Evolutionary conservation across 2,329 filamentous ascomycete genomes (phyloP).

Genomic region (Beauveria asiatica): DNA sequence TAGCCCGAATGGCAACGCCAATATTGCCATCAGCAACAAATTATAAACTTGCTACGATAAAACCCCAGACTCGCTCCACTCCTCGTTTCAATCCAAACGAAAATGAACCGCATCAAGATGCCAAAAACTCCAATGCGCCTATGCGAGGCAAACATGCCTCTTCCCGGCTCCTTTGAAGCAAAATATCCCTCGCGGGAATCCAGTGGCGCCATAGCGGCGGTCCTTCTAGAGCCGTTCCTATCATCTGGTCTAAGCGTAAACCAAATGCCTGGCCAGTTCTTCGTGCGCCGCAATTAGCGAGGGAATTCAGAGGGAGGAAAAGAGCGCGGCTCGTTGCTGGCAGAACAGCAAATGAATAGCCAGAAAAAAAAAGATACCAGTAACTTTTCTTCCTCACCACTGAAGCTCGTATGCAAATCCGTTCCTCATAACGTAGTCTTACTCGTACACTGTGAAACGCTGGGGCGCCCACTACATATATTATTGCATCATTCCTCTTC

Average conservation of each 20-base stretch:
- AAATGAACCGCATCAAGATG: slow-evolving; percentile 1
- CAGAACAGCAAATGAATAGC: background rate
- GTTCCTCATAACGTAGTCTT: slow-evolving; percentile 8
- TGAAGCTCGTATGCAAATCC: slow-evolving; percentile 6
- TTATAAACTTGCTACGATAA: slow-evolving; percentile 4
- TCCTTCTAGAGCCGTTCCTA: background rate
- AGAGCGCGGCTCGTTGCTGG: background rate
- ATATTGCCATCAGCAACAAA: slow-evolving; percentile 1
- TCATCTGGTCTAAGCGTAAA: background rate
- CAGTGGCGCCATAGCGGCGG: background rate
- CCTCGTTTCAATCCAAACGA: slow-evolving; percentile 7
- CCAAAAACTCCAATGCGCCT: slow-evolving; percentile 8
- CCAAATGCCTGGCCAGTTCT: background rate
- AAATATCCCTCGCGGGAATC: slow-evolving; percentile 6
- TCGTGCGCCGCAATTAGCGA: background rate
- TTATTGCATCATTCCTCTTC: slow-evolving; percentile 33
- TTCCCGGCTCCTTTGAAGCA: slow-evolving; percentile 4
- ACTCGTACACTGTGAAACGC: slow-evolving; percentile 7
- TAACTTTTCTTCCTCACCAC: background rate
- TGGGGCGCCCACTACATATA: background rate
- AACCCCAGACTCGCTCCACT: background rate
- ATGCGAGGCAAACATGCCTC: background rate
- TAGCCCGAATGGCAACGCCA: slow-evolving; percentile 49
- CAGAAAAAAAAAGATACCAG: background rate
- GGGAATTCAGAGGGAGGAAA: background rate